Base-by-base conservation (phyloP, 805 yeast genomes). In the Candida oleophila region DNA sequence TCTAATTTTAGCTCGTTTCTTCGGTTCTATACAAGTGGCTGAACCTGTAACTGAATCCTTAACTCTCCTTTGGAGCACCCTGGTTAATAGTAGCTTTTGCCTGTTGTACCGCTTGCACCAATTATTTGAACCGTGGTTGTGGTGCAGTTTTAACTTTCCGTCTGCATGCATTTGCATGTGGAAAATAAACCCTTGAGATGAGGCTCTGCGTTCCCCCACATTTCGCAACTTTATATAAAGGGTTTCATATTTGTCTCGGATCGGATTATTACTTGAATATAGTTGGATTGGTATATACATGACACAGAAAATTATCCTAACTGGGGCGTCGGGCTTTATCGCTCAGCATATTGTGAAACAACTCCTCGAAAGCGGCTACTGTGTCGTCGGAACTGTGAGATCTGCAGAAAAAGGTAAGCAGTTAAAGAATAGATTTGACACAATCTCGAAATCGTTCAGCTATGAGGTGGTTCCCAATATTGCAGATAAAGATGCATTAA, bases 261-360 rank as follows among this genome's bases (percentile, higher is more conserved):
- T 8, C 7, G 37, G 37, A 34, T 7, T 34, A 34, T 16, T 34
- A 5, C 14, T 34, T 34, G 14, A 5, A 34, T 16, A 34, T 7
- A 34, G 37, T 34, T 34, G 8, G 5, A 5, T 34, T 5, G 19
- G 8, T 34, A 15, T 34, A 8, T 15, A 34, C 39, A 12, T 19
- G 19, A 18, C 19, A 19, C 9, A 16, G 21, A 16, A 38, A 18
- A 63, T 66, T 4, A 52, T 66, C 41, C 59, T 64, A 28, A 53
- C 66, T 8, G 73, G 69, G 12, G 68, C 68, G 20, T 55, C 70
- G 2, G 71, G 72, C 16, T 67, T 56, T 43, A 55, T 68, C 34
- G 72, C 68, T 5, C 58, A 52, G 19, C 62, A 57, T 49, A 51
- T 56, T 22, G 52, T 58, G 45, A 56, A 60, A 46, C 56, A 51